Base-by-base conservation (phyloP, 2,329 filamentous ascomycete genomes). In the Penicillium carneum region DNA sequence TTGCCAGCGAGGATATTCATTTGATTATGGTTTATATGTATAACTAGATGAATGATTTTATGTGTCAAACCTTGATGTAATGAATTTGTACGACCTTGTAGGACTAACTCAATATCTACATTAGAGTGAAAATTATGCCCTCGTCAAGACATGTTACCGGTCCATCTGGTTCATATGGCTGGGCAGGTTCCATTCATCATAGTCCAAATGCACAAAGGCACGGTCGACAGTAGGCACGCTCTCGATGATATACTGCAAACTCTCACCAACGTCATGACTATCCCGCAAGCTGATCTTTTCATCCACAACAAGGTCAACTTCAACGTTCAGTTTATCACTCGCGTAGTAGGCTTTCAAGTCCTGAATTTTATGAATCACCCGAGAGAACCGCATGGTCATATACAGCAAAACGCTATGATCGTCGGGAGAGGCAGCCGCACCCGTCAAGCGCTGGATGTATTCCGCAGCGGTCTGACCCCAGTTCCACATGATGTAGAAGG, bases 361-460 rank as follows among this genome's bases (percentile, higher is more conserved):
- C 56, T 80, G 76, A 50, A 88, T 86, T 67, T 76, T 89, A 72
- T 87, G 88, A 72, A 97, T 96, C 12, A 90, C 90, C 68, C 90
- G 92, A 47, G 93, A 93, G 74, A 97, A 97, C 20, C 93, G 90
- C 90, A 97, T 96, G 1, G 93, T 95, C 68, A 96, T 85, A 78
- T 97, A 97, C 0, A 97, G 83, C 23, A 97, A 78, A 48, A 96
- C 86, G 73, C 95, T 96, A 33, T 93, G 86, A n/a, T 82, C 58
- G 67, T 84, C 83, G 20, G 81, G 81, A 2, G 85, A 84, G n/a
- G 86, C 86, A 2, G 84, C 81, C 65, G 87, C 87, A 56, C 86
- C 86, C 1, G 87, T 86, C 5, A 88, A 79, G 26, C 87, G 80
- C 80, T 84, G 86, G 14, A 88, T 84, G 63, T 88, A 85, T 64